phyloP scores from a whole-genome alignment of 768 basidiomycete species.

The Calocybe gangraenosa region DNA sequence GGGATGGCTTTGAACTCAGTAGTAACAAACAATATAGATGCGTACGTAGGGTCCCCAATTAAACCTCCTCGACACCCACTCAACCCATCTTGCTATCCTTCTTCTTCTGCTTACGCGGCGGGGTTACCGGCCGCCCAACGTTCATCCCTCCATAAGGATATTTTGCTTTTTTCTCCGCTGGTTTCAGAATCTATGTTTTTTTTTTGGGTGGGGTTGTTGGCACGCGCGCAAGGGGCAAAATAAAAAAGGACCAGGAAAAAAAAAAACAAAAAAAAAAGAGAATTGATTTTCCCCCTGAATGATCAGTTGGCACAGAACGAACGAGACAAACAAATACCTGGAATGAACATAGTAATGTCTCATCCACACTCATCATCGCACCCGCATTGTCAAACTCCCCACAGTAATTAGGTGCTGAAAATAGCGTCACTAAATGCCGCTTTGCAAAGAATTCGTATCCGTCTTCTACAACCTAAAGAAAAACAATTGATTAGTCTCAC shows the following conservation, averaged over 20 bases:
- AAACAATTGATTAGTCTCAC: neutral
- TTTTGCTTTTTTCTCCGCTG: constrained; percentile 98
- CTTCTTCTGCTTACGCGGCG: constrained; percentile 97
- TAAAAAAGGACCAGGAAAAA: no score
- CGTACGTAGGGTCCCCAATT: no score
- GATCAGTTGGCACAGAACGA: no score
- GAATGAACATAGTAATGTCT: constrained; percentile 96
- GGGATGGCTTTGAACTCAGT: no score
- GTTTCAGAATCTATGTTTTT: constrained; percentile 99
- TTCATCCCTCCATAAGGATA: constrained; percentile 86
- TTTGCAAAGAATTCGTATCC: constrained; percentile 99
- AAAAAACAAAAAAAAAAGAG: no score
- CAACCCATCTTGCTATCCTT: constrained; percentile 73
- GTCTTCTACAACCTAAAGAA: constrained; percentile 86
- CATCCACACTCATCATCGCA: constrained; percentile 99
- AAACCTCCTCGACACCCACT: no score
- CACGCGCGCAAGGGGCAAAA: no score
- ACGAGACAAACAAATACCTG: constrained; percentile 51
- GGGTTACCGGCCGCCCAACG: constrained; percentile 86
- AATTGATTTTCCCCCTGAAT: no score
- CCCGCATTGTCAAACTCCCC: constrained; percentile 99
- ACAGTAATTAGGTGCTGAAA: constrained; percentile 94
- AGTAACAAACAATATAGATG: no score
- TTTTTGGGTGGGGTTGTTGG: no score
- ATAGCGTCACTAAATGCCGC: constrained; percentile 92